phyloP scores from a whole-genome alignment of 257 asterid genomes.

The Solanum tarapatanum region DNA sequence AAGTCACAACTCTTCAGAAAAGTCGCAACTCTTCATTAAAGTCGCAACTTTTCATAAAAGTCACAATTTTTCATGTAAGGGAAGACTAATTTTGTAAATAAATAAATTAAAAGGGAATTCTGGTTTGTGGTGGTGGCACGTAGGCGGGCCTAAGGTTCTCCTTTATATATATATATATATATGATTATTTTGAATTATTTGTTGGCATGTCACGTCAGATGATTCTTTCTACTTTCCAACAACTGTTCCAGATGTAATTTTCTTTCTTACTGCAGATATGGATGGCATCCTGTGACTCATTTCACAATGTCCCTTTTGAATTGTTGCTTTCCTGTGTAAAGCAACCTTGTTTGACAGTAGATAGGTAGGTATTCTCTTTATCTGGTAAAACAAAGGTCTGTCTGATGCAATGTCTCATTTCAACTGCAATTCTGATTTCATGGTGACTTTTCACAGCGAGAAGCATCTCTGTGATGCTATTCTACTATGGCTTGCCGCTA shows the following conservation, averaged over 20 bases:
- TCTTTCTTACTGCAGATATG: conserved; percentile 46
- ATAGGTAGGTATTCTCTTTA: conserved; percentile 33
- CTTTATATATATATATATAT: too few relatives aligned
- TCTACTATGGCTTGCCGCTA: conserved; percentile 53
- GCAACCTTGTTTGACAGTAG: conserved; percentile 61
- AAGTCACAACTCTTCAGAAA: too few relatives aligned
- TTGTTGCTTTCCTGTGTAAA: conserved; percentile 41
- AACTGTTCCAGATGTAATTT: conserved; percentile 1
- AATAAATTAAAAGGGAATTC: too few relatives aligned
- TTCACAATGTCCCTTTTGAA: conserved; percentile 36
- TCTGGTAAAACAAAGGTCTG: not conserved
- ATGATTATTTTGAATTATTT: not conserved
- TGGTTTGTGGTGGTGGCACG: too few relatives aligned
- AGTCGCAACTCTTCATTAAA: too few relatives aligned
- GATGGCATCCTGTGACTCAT: conserved; percentile 47
- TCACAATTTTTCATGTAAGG: too few relatives aligned
- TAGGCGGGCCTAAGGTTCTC: too few relatives aligned
- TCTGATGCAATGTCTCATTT: not conserved
- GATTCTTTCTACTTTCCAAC: not conserved
- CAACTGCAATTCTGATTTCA: conserved; percentile 5
- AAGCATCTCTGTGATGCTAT: conserved; percentile 58
- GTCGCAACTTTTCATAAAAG: too few relatives aligned
- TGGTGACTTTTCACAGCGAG: conserved; percentile 45
- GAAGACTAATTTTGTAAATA: too few relatives aligned
- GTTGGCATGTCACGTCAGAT: not conserved